Evolutionary conservation across 164 flowering plant species (phyloP).

Genomic region (Taxillus chinensis): DNA sequence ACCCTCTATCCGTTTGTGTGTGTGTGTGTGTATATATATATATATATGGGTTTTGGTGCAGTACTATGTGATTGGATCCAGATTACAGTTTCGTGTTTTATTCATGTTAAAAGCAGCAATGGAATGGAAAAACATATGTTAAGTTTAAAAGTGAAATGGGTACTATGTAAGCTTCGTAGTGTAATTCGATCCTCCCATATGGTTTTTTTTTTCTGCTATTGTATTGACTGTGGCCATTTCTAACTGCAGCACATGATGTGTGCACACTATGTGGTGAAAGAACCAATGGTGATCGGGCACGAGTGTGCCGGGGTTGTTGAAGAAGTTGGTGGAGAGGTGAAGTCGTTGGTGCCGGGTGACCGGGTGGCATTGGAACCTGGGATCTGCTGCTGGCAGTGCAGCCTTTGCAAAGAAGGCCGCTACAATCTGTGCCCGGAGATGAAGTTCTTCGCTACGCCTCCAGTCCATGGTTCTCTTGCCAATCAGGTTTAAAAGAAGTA

Average conservation of each 20-base stretch:
- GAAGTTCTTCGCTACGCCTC: conserved; percentile 95
- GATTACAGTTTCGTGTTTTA: too few species aligned
- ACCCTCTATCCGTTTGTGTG: background rate
- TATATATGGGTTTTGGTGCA: too few species aligned
- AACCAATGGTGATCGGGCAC: conserved; percentile 98
- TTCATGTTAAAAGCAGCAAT: background rate
- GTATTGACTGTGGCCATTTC: background rate
- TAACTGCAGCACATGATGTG: conserved; percentile 44
- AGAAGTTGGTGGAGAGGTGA: conserved; percentile 78
- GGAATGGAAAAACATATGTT: too few species aligned
- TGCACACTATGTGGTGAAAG: conserved; percentile 65
- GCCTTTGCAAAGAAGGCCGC: conserved; percentile 62
- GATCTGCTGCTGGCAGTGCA: conserved; percentile 65
- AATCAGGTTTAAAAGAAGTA: conserved; percentile 42
- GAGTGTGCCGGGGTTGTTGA: conserved; percentile 92
- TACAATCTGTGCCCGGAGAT: conserved; percentile 91
- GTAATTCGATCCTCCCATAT: background rate
- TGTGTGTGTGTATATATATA: too few species aligned
- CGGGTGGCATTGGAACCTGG: conserved; percentile 96
- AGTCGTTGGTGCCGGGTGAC: conserved; percentile 55
- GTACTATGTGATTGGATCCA: too few species aligned
- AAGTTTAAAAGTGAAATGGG: too few species aligned
- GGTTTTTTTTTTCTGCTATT: background rate
- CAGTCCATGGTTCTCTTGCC: conserved; percentile 81
- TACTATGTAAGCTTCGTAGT: background rate